Evolutionary conservation across 2,329 filamentous ascomycete genomes (phyloP).

Genomic region (Tolypocladium inflatum): DNA sequence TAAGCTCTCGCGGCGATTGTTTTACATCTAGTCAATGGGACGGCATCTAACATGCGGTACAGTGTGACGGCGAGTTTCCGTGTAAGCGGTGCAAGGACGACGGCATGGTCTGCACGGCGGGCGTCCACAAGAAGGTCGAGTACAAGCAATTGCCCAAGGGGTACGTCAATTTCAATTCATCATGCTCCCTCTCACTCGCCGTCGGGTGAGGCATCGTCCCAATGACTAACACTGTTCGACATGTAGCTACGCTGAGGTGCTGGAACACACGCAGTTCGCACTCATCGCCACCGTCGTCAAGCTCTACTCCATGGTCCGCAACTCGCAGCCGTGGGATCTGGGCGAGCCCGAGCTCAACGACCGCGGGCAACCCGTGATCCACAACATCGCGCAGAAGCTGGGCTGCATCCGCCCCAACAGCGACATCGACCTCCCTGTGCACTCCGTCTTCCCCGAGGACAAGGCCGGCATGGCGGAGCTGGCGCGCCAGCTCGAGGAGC

Average conservation of each 20-base stretch:
- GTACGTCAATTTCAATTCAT: constrained; percentile 24
- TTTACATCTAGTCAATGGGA: not conserved
- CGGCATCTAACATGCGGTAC: not conserved
- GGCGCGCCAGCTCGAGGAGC: constrained; percentile 41
- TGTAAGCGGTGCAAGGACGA: constrained; percentile 60
- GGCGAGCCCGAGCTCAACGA: constrained; percentile 57
- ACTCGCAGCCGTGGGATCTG: constrained; percentile 47
- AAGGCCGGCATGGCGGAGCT: constrained; percentile 48
- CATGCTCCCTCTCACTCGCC: no score
- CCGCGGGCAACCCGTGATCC: constrained; percentile 52
- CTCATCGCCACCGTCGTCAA: constrained; percentile 57
- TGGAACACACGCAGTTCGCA: constrained; percentile 56
- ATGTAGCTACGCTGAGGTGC: constrained; percentile 50
- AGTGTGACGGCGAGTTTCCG: constrained; percentile 58
- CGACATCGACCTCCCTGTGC: constrained; percentile 48
- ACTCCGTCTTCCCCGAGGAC: constrained; percentile 52
- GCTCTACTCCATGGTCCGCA: constrained; percentile 54
- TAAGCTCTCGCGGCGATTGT: constrained; percentile 15
- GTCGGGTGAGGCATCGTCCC: not conserved
- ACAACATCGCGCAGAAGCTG: constrained; percentile 55
- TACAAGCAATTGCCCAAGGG: constrained; percentile 57
- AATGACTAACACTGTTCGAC: constrained; percentile 4
- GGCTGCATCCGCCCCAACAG: constrained; percentile 54
- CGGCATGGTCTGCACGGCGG: constrained; percentile 53
- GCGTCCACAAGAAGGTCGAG: constrained; percentile 57